Conservation (phyloP, 805 yeast species). For the Metschnikowia dekortorum region DNA sequence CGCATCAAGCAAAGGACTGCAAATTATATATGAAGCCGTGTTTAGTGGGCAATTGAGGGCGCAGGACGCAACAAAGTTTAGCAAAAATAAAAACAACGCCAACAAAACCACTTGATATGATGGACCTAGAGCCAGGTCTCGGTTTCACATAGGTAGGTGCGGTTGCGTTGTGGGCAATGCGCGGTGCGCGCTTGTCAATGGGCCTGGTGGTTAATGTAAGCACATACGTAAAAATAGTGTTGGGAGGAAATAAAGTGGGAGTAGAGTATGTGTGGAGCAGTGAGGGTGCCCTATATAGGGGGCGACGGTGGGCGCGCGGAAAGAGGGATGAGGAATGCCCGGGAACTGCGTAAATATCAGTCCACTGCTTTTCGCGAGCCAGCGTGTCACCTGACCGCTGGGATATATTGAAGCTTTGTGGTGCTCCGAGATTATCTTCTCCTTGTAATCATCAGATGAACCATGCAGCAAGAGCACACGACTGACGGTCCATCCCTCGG, state of each 20-base stretch:
- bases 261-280: conserved; percentile 13
- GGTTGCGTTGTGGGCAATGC: conserved; percentile 1
- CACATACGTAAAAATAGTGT: conserved; percentile 18
- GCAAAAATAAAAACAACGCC: not conserved
- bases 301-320: conserved; percentile 16
- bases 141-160: not conserved
- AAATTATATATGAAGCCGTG: not conserved
- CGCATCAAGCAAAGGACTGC: conserved; percentile 2
- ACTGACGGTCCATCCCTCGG: too few relatives aligned
- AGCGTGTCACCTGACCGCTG: not conserved
- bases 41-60: not conserved
- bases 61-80: not conserved
- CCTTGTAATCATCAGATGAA: too few relatives aligned
- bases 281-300: conserved; percentile 20
- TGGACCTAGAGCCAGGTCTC: not conserved
- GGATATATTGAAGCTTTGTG: not conserved
- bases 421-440: not conserved
- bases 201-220: conserved; percentile 4
- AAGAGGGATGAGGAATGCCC: conserved; percentile 16
- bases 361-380: conserved; percentile 8
- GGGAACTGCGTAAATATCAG: conserved; percentile 16
- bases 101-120: not conserved
- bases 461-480: too few relatives aligned
- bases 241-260: conserved; percentile 19
- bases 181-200: conserved; percentile 13